Evolutionary conservation across 73 alveolate genomes (phyloP).

Genomic region (Stentor roeselii): DNA sequence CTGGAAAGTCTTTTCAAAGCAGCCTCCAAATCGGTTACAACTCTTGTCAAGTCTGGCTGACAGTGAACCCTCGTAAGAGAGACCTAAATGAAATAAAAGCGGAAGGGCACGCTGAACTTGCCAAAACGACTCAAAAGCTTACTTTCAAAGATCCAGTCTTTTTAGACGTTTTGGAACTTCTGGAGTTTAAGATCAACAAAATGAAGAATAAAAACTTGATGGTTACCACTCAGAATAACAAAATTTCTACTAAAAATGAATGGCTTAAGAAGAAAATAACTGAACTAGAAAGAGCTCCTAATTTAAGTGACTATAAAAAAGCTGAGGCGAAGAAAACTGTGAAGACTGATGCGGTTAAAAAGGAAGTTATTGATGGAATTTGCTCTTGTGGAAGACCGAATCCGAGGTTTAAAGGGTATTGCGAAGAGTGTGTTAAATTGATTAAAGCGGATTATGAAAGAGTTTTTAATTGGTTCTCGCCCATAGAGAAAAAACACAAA

Average conservation of each 20-base stretch:
- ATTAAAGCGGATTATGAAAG: neutral
- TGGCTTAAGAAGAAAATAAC: neutral
- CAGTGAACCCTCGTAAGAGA: neutral
- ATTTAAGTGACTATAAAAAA: neutral
- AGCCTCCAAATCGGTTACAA: neutral
- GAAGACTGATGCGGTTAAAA: neutral
- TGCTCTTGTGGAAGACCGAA: conserved; percentile 17
- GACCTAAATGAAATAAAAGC: neutral
- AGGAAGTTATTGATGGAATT: neutral
- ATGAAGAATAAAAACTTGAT: neutral
- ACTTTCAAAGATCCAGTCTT: conserved; percentile 7
- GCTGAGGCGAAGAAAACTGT: neutral
- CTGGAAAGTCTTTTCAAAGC: neutral
- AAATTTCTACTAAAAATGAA: neutral
- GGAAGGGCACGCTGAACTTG: neutral
- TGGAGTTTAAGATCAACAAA: neutral
- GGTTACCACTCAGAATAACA: neutral
- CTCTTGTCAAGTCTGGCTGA: neutral
- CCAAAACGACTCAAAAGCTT: neutral
- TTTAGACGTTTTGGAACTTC: neutral
- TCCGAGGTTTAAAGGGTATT: conserved; percentile 22
- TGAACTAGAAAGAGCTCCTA: conserved; percentile 3
- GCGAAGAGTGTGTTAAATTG: conserved; percentile 9
- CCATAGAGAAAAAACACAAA: neutral
- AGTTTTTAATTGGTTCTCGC: neutral